Evolutionary conservation across 176 grass and related monocot genomes (phyloP), one percentile per base, ranked within the genome.

Genomic region (Urochloa ruziziensis): DNA sequence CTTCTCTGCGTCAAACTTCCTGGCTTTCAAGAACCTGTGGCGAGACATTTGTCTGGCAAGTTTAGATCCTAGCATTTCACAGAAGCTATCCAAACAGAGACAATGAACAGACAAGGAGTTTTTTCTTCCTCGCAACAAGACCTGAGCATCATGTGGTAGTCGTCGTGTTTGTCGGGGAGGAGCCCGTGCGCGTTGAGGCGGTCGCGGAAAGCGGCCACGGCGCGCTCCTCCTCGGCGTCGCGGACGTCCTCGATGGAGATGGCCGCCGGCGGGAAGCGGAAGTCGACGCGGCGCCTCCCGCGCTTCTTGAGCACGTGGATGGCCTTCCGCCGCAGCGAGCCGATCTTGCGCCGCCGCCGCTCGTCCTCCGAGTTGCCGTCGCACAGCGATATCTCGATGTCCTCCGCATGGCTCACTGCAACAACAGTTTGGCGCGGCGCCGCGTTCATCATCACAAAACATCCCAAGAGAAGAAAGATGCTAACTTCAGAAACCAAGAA

Each of bases 101-200:
- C 0, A 19, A 63, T 29, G 82, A 35, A 42, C 6, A 5, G 35
- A 81, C 18, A 25, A 12, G 15, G 28, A 33, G 39, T 14, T 24
- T 67, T 65, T 57, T 75, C 1, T 35, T 39, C 29, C 1, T 24
- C 24, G 10, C n/a, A 57, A 80, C 13, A n/a, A 40, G 49, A 98
- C 93, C 97, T 94, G 36, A 99, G 93, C 86, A 99, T 87, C 82
- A 90, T 94, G 74, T 96, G 93, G 77, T 99, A 99, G 77, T 96
- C 93, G 72, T 99, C 93, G 61, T 96, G 90, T 62, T 87, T 99
- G 32, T 96, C 97, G 6, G 97, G 81, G 53, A 96, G 85, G 70
- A 99, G 77, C 47, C 89, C 80, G 15, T 91, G 89, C 14, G 92
- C 63, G 43, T 80, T 79, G 57, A 99, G 93, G 0, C 82, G 89